phyloP scores from a whole-genome alignment of 2,329 filamentous ascomycete genomes.

The Emmonsiellopsis sp. region DNA sequence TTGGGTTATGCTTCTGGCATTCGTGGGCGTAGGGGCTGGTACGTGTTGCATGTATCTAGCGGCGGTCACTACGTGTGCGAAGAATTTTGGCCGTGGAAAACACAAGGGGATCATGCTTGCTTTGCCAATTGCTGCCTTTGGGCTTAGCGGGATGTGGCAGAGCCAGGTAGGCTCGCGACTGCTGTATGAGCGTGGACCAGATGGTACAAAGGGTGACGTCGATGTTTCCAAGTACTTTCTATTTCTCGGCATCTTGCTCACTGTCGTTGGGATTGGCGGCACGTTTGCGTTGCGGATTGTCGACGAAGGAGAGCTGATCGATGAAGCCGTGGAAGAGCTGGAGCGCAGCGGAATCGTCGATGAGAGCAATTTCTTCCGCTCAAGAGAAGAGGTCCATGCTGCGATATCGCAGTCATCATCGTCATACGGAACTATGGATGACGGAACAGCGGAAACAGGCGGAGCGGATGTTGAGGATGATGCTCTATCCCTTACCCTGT shows the following conservation, averaged over 20 bases:
- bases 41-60: conserved; percentile 85
- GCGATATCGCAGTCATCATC: conserved; percentile 15
- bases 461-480: conserved; percentile 39
- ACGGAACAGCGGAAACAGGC: conserved; percentile 5
- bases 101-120: conserved; percentile 84
- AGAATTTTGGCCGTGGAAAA: conserved; percentile 89
- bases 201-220: conserved; percentile 53
- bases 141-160: conserved; percentile 90
- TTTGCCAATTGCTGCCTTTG: conserved; percentile 83
- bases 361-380: conserved; percentile 62
- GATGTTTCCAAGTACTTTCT: conserved; percentile 81
- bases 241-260: conserved; percentile 66
- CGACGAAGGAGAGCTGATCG: conserved; percentile 60
- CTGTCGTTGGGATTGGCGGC: conserved; percentile 62
- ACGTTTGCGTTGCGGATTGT: conserved; percentile 66
- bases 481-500: conserved; percentile 11
- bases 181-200: conserved; percentile 58
- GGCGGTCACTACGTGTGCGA: conserved; percentile 89
- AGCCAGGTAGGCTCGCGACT: conserved; percentile 76
- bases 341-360: conserved; percentile 77
- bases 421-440: conserved; percentile 50
- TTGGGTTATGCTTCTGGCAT: conserved; percentile 73
- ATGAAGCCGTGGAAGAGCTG: conserved; percentile 82
- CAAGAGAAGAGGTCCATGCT: conserved; percentile 36
- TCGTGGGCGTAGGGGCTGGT: conserved; percentile 70